Base-by-base conservation (phyloP, 192 early-diverging fungal genomes). In the Coemansia sp. region DNA sequence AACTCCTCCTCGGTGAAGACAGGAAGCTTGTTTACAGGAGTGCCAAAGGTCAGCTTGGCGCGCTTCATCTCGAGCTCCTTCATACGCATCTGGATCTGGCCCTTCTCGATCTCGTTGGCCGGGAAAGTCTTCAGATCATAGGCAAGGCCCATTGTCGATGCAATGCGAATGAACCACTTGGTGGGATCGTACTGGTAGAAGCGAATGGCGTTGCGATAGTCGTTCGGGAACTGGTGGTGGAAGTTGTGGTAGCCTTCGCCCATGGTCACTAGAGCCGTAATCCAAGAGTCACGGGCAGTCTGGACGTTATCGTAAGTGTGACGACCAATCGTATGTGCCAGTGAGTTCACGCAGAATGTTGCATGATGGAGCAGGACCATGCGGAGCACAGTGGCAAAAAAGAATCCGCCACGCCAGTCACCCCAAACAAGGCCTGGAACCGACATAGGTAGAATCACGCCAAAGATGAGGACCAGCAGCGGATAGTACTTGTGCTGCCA, bases 221-320 rank as follows among this genome's bases (percentile, higher is more conserved):
- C 91, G 61, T 87, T 84, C 51, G 91, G 91, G 81, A 92, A 93
- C 76, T 92, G 85, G 72, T 93, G 91, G 67, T 93, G 91, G 80
- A 89, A 90, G 79, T 92, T 92, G 84, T 92, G 91, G 73, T 92
- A 90, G 15, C 90, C 90, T 67, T 92, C 90, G 60, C 90, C 89
- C 60, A 90, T 58, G 12, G 90, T 92, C 57, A 89, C 84, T 12
- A 93, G 66, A 38, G 90, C 90, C 7, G 89, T 90, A 46, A 92
- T 73, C 72, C 89, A 87, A 68, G 93, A 91, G 70, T 91, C 90
- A 54, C 89, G 84, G 9, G 92, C 92, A 3, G 93, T 90, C 60
- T 88, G 82, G 44, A 86, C 83, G 71, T 94, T 91, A 73, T 95
- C 93, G 68, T 87, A 93, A 12, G 87, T 82, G 28, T 68, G 73